Conservation (phyloP, 2,329 filamentous ascomycete species). For the Alternaria tenuissima region DNA sequence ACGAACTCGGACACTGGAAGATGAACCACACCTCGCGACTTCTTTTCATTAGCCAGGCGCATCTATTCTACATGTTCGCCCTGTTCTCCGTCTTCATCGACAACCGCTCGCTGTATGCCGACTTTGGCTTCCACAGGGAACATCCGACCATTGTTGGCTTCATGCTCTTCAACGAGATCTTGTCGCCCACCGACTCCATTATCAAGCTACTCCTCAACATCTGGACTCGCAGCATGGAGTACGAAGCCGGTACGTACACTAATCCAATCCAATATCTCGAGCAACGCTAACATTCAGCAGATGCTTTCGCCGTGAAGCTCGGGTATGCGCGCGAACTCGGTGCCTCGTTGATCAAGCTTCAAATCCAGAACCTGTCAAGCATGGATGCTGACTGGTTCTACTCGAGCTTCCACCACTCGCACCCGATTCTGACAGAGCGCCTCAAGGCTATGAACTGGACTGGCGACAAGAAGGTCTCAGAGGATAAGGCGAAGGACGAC, state of each 20-base stretch:
- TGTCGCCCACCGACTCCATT: slow-evolving; percentile 91
- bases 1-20: slow-evolving; percentile 97
- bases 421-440: slow-evolving; percentile 93
- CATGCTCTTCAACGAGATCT: slow-evolving; percentile 95
- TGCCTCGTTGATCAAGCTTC: slow-evolving; percentile 90
- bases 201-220: slow-evolving; percentile 97
- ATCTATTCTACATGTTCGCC: slow-evolving; percentile 96
- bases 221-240: slow-evolving; percentile 92
- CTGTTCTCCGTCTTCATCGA: slow-evolving; percentile 98
- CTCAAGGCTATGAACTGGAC: slow-evolving; percentile 91
- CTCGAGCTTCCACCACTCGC: slow-evolving; percentile 97
- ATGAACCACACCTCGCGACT: slow-evolving; percentile 93
- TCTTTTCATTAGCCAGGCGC: slow-evolving; percentile 80
- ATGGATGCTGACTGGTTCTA: slow-evolving; percentile 99
- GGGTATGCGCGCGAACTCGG: slow-evolving; percentile 87
- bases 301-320: slow-evolving; percentile 84
- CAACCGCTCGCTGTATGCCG: slow-evolving; percentile 87
- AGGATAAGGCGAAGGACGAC: slow-evolving; percentile 61
- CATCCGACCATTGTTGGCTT: slow-evolving; percentile 96
- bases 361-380: slow-evolving; percentile 96
- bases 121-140: slow-evolving; percentile 86
- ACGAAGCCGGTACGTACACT: slow-evolving; percentile 74
- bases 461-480: slow-evolving; percentile 65
- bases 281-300: slow-evolving; percentile 51
- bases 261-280: slow-evolving; percentile 14